Conservation (phyloP, 1,284 basidiomycete genomes). For the Inonotus obliquus region DNA sequence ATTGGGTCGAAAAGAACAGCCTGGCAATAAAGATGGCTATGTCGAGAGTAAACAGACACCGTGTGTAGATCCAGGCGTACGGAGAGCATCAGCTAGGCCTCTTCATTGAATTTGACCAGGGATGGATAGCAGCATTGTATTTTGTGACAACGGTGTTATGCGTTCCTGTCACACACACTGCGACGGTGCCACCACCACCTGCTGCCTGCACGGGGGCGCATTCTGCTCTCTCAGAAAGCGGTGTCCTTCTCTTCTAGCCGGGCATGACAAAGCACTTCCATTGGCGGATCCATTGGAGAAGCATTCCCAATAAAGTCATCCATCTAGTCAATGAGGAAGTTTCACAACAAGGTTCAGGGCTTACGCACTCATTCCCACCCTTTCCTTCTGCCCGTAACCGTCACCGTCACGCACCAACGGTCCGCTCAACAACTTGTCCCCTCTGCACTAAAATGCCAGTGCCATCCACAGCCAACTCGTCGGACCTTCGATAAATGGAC, state of each 20-base stretch:
- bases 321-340: background rate
- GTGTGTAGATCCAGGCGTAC: background rate
- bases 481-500: background rate
- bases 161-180: background rate
- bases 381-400: background rate
- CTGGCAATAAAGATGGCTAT: background rate
- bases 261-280: background rate
- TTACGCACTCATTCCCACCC: background rate
- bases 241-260: background rate
- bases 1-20: background rate
- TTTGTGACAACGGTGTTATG: background rate
- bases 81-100: background rate
- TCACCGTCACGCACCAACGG: too few relatives aligned
- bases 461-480: background rate
- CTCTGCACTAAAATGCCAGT: too few relatives aligned
- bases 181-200: too few relatives aligned
- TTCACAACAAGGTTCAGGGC: background rate
- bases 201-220: background rate
- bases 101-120: background rate
- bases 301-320: slow-evolving; percentile 1
- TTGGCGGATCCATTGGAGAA: slow-evolving; percentile 12
- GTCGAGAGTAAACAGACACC: background rate
- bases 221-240: background rate
- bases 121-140: background rate
- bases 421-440: background rate